Evolutionary conservation across 2,329 filamentous ascomycete genomes (phyloP), one percentile per base, ranked within the genome.

Genomic region (Exserohilum rostratum): DNA sequence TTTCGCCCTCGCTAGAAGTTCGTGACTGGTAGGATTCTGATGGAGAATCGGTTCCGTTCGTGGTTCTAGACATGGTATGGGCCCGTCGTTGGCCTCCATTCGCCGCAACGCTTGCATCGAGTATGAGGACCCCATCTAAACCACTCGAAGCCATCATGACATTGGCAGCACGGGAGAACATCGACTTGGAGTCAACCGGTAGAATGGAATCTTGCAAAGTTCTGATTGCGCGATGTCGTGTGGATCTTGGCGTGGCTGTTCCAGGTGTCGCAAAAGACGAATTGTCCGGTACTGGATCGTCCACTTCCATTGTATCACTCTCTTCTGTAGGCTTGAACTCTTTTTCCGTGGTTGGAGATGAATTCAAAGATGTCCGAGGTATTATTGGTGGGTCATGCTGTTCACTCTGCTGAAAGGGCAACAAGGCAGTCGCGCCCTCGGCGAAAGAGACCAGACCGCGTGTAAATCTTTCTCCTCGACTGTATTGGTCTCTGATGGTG

Each of bases 101-200:
- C 22, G 65, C 64, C 17, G 64, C 69, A 25, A 73, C 56, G 5
- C 69, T 72, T 4, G 72, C 72, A 38, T 74, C 71, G 1, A 75
- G 58, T 13, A 75, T 71, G 2, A 74, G 27, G 1, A 74, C 71
- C 11, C 72, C 72, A 25, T 74, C 71, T 1, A 73, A 46, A 25
- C 67, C 62, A 34, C 71, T 73, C 2, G 71, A 72, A 6, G 62
- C 58, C 48, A 67, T 61, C 51, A 75, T 69, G 4, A 74, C 58
- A 38, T 59, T 69, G 11, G 72, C 71, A 35, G 72, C 72, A 22
- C 72, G 63, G 0, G 65, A 60, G 47, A 74, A 74, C 70, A 74
- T 72, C 0, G 60, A 56, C 33, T 61, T 68, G 11, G 71, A 64
- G 44, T 72, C 65, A 1, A 31, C 34, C 1, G 72, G 71, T 12